These are phyloP conservation scores for Puccinia hordei DNA, from an alignment of 1,284 basidiomycete species.

Conservation along the genomic window DNA sequence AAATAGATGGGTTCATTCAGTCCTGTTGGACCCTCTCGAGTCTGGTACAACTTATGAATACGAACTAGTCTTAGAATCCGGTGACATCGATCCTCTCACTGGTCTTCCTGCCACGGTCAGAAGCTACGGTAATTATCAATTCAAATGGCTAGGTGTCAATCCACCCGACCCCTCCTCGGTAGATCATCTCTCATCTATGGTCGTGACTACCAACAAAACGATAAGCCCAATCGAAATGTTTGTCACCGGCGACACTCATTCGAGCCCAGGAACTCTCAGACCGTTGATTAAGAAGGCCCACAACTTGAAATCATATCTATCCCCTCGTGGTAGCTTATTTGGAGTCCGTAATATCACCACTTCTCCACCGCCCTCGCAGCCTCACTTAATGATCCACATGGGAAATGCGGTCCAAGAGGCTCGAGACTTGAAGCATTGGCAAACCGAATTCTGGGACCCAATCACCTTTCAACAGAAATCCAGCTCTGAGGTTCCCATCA, in stretches of 20 bases:
- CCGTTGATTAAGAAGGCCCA: constrained; percentile 51
- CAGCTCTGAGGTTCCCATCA: constrained; percentile 51
- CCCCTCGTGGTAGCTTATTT: constrained; percentile 31
- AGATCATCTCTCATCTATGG: constrained; percentile 26
- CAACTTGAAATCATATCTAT: constrained; percentile 38
- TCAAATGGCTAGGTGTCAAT: constrained; percentile 51
- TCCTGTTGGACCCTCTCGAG: constrained; percentile 42
- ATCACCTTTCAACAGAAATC: constrained; percentile 52
- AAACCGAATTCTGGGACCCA: constrained; percentile 56
- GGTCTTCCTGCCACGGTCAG: constrained; percentile 17
- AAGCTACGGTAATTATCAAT: constrained; percentile 33
- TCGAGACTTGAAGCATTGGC: constrained; percentile 55
- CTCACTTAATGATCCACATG: constrained; percentile 54
- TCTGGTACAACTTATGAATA: constrained; percentile 51
- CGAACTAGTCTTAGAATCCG: constrained; percentile 47
- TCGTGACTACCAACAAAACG: constrained; percentile 19
- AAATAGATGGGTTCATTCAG: constrained; percentile 52
- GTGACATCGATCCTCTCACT: background rate
- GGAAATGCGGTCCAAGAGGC: constrained; percentile 55
- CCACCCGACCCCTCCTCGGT: constrained; percentile 41
- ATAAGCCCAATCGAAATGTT: constrained; percentile 52
- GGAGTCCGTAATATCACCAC: constrained; percentile 16
- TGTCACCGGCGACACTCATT: constrained; percentile 55
- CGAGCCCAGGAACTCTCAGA: constrained; percentile 53
- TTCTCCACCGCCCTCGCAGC: constrained; percentile 16